phyloP scores from a whole-genome alignment of 768 basidiomycete species.

The Termitomyces sp. region DNA sequence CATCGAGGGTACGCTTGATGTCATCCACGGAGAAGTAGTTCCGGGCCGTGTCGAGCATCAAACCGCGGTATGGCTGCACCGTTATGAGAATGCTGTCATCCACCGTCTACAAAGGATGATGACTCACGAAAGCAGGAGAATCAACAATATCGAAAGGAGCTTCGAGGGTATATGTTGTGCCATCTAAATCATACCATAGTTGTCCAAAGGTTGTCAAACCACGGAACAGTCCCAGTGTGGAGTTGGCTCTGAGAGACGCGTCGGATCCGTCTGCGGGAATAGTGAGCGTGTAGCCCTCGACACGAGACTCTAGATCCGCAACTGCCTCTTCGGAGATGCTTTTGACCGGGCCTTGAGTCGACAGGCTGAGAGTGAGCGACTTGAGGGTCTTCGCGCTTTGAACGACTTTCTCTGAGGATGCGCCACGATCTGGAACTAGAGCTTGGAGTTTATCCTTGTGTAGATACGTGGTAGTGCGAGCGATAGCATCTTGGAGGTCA shows the following conservation, averaged over 20 bases:
- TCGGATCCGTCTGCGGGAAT: slow-evolving; percentile 54
- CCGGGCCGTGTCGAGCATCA: slow-evolving; percentile 78
- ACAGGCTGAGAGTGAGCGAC: slow-evolving; percentile 43
- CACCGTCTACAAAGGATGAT: background rate
- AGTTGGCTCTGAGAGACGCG: slow-evolving; percentile 56
- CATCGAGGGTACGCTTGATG: slow-evolving; percentile 67
- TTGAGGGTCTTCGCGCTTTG: slow-evolving; percentile 37
- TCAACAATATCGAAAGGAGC: slow-evolving; percentile 61
- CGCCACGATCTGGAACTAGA: slow-evolving; percentile 59
- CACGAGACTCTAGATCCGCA: slow-evolving; percentile 44
- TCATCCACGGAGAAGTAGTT: slow-evolving; percentile 68
- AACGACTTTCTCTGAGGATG: slow-evolving; percentile 40
- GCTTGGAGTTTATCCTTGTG: slow-evolving; percentile 54
- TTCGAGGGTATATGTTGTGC: slow-evolving; percentile 49
- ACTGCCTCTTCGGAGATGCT: slow-evolving; percentile 56
- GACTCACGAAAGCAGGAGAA: slow-evolving; percentile 61
- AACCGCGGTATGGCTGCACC: slow-evolving; percentile 63
- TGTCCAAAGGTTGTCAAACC: slow-evolving; percentile 75
- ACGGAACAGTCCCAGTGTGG: slow-evolving; percentile 64
- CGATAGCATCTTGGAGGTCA: slow-evolving; percentile 55
- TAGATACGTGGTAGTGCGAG: slow-evolving; percentile 41
- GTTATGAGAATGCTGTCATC: background rate
- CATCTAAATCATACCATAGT: slow-evolving; percentile 57
- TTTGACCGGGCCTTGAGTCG: slow-evolving; percentile 26
- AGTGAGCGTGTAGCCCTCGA: slow-evolving; percentile 58